A percentile compares a stretch with the other conserved stretches of the same genome.
phyloP scores from a whole-genome alignment of 2,329 filamentous ascomycete species.

The Macrophomina pseudophaseolina region DNA sequence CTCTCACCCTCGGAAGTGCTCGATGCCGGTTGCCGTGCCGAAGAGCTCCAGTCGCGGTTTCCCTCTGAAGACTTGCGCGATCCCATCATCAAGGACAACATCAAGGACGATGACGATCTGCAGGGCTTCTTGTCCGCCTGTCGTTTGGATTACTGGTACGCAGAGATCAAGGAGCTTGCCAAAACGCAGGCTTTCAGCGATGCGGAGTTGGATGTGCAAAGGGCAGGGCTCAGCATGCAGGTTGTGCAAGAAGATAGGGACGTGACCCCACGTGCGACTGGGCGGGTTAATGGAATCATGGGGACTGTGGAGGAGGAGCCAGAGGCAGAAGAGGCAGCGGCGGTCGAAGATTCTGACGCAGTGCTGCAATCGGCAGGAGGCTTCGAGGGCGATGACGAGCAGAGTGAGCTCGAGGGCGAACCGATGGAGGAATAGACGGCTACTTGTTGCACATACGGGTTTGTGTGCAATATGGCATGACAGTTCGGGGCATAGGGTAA shows the following conservation, averaged over 20 bases:
- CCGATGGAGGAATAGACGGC: constrained; percentile 40
- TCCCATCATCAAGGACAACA: constrained; percentile 73
- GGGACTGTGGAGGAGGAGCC: constrained; percentile 22
- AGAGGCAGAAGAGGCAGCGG: constrained; percentile 16
- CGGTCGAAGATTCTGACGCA: constrained; percentile 19
- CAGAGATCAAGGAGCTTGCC: constrained; percentile 47
- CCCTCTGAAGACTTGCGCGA: constrained; percentile 63
- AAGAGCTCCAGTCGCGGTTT: constrained; percentile 62
- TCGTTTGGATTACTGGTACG: constrained; percentile 72
- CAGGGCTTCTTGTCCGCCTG: constrained; percentile 68
- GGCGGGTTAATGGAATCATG: constrained; percentile 25
- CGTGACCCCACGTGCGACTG: constrained; percentile 22
- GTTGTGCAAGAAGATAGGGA: constrained; percentile 18
- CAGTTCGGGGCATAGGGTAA: background rate
- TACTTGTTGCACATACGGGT: background rate
- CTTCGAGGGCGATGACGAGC: constrained; percentile 36
- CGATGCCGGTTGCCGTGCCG: constrained; percentile 59
- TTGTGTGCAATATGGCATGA: constrained; percentile 5
- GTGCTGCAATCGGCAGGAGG: constrained; percentile 29
- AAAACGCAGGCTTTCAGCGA: constrained; percentile 30
- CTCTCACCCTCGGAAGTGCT: constrained; percentile 35
- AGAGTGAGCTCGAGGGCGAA: constrained; percentile 33
- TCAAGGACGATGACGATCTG: constrained; percentile 72
- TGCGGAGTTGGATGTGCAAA: constrained; percentile 26
- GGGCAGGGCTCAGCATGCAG: constrained; percentile 17